A percentile compares a stretch with the other conserved stretches of the same genome.
phyloP scores from a whole-genome alignment of 2,329 filamentous ascomycete genomes.

The Fusarium sp. region DNA sequence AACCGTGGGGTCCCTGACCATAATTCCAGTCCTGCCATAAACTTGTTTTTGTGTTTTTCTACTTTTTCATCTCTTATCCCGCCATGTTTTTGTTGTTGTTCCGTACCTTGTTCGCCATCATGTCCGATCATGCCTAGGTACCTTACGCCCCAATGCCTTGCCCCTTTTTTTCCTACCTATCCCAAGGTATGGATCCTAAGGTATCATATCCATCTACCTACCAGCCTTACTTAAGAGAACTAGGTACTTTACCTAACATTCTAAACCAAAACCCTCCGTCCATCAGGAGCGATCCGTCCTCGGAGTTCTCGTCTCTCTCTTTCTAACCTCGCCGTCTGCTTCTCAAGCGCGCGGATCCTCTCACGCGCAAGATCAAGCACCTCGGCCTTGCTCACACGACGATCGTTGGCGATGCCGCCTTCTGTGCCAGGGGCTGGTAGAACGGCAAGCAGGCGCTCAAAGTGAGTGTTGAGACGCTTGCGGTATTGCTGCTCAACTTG shows the following conservation, averaged over 20 bases:
- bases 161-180: constrained; percentile 12
- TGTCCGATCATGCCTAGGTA: constrained; percentile 10
- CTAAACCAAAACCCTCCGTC: constrained; percentile 26
- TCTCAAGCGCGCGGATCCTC: constrained; percentile 57
- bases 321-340: constrained; percentile 55
- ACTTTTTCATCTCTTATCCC: not conserved
- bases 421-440: constrained; percentile 54
- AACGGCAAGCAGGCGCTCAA: constrained; percentile 58
- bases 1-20: constrained; percentile 10
- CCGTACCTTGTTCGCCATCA: constrained; percentile 35
- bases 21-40: not conserved
- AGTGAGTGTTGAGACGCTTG: constrained; percentile 61
- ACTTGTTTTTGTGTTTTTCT: constrained; percentile 15
- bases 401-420: constrained; percentile 49
- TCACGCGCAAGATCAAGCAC: constrained; percentile 61
- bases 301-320: constrained; percentile 54
- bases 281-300: constrained; percentile 32
- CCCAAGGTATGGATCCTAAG: not conserved
- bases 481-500: constrained; percentile 64
- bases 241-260: not conserved
- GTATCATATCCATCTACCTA: constrained; percentile 5
- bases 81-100: constrained; percentile 21
- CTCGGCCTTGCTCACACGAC: constrained; percentile 59
- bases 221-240: constrained; percentile 12
- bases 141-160: constrained; percentile 21